A percentile compares a stretch with the other conserved stretches of the same genome.
phyloP scores from a whole-genome alignment of 2,329 filamentous ascomycete species.

The Colletotrichum simmondsii region DNA sequence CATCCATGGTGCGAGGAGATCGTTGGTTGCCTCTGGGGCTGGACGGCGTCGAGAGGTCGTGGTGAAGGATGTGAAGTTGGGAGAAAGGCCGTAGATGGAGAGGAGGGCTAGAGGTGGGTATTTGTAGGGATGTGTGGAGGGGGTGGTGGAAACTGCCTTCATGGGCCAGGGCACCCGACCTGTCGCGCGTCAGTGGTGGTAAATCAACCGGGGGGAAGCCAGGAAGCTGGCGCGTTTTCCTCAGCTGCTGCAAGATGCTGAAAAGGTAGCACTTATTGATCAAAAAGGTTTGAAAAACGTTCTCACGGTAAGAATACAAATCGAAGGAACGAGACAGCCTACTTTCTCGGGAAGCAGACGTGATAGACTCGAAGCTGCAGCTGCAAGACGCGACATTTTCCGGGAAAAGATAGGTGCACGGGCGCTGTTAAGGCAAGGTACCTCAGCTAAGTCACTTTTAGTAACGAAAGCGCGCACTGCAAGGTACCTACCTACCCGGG shows the following conservation, averaged over 20 bases:
- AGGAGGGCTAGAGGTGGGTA: neutral
- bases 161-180: too few relatives aligned
- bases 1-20: neutral
- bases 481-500: too few relatives aligned
- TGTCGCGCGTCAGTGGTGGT: neutral
- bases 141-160: neutral
- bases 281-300: neutral
- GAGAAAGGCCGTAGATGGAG: neutral
- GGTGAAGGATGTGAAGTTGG: neutral
- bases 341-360: neutral
- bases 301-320: neutral
- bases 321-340: neutral
- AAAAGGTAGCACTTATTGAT: neutral
- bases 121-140: neutral
- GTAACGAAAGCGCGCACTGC: neutral
- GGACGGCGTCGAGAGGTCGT: neutral
- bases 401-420: neutral
- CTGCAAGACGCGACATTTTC: neutral
- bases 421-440: neutral
- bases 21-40: neutral
- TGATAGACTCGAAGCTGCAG: neutral
- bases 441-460: neutral
- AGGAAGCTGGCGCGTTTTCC: neutral
- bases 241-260: neutral
- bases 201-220: neutral